phyloP scores from a whole-genome alignment of 148 eudicot genomes.

The Rhododendron ferrugineum region DNA sequence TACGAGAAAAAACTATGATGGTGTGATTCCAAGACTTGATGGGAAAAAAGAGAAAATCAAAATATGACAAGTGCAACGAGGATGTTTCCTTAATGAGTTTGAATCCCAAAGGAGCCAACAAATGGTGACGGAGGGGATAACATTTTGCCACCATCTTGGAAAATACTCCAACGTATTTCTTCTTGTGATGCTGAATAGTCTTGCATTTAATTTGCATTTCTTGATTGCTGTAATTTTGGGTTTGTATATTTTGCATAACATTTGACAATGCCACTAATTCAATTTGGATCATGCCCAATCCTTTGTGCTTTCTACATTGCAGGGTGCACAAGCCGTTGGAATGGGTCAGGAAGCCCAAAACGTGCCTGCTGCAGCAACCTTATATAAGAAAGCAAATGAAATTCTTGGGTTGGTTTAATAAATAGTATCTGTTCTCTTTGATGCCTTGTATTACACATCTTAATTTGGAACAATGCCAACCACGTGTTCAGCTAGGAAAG shows the following conservation, averaged over 20 bases:
- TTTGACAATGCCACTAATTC: background rate
- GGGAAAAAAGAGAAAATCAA: no score
- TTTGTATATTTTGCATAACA: background rate
- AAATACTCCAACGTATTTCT: background rate
- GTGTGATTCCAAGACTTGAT: no score
- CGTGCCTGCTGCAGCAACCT: conserved; percentile 83
- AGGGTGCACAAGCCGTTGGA: conserved; percentile 98
- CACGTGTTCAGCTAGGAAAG: background rate
- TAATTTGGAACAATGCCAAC: background rate
- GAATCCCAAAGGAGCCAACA: no score
- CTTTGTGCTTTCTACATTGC: conserved; percentile 4
- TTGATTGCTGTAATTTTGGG: background rate
- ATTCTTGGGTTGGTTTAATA: conserved; percentile 59
- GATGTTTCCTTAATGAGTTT: no score
- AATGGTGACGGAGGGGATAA: no score
- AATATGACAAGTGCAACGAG: no score
- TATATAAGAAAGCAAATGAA: conserved; percentile 83
- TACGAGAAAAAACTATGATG: no score
- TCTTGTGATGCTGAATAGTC: background rate
- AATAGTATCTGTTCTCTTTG: background rate
- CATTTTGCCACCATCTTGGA: background rate
- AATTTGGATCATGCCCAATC: background rate
- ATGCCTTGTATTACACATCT: background rate
- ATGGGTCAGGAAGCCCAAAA: conserved; percentile 84
- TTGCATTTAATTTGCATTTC: background rate